Evolutionary conservation across 2,329 filamentous ascomycete genomes (phyloP), one percentile per base, ranked within the genome.

Genomic region (Arthroderma sp.): DNA sequence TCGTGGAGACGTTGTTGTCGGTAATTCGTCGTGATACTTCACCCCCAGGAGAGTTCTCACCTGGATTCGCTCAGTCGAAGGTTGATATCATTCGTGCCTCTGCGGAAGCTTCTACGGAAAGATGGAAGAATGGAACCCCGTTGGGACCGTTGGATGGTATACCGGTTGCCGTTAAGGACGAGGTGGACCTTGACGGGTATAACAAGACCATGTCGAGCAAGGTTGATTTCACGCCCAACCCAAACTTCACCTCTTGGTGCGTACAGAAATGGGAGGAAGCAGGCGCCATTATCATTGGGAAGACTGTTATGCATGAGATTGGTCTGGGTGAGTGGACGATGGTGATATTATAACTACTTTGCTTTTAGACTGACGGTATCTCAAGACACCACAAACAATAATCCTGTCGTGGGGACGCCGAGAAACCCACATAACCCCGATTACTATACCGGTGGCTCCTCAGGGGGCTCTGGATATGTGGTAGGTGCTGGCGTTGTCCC

Each of bases 81-180:
- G 77, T 77, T 7, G 81, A 87, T 21, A 71, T 80, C 17, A 80
- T 87, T 0, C 76, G 83, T 3, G 78, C 79, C 37, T 85, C 88
- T 0, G 89, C 90, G 0, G 78, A 78, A 63, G 86, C 80, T 6
- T 93, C 88, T 0, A 86, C 88, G 0, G 76, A 81, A 66, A 78
- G 90, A 49, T 95, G 86, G 70, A 81, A 81, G 58, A 74, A 78
- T 15, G 86, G 87, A 0, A 78, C 78, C 60, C 78, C 83, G 0
- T 70, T 89, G 15, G 79, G 87, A 11, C 73, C 87, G 4, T 74
- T 95, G 6, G 90, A 95, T 65, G 90, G 90, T 11, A 82, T 95
- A 0, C 90, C 89, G 0, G 80, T 94, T 53, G 86, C 85, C 0
- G 81, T 93, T 64, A 95, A 95, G 72, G 89, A 94, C 66, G 88